Evolutionary conservation across 257 asterid genomes (phyloP), one percentile per base, ranked within the genome.

Genomic region (Mentha longifolia): DNA sequence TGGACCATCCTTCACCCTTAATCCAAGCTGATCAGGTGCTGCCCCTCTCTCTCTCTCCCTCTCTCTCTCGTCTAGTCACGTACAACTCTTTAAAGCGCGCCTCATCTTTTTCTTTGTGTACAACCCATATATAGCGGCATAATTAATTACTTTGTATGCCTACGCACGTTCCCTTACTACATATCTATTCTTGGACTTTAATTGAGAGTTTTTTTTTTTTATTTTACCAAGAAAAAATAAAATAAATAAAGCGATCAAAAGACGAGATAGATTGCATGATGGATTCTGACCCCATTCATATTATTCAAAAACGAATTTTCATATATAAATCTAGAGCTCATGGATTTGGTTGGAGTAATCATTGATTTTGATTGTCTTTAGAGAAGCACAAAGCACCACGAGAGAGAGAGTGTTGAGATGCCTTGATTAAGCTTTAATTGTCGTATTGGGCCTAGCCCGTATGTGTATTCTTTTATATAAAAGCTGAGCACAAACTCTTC

Each of bases 11-110:
- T 56, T 77, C 67, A 70, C 70, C 86, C 80, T 74, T 43, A 63
- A 61, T 77, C 63, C 61, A 79, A 60, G 82, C 87, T 75, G 85
- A 65, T 81, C 86, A 84, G 86, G 86, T 85, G 85, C 86, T 78
- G 82, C 78, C 12, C 28, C 57, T 50, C 56, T 8, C 77, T 22
- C 55, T n/a, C n/a, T n/a, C n/a, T n/a, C n/a, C n/a, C n/a, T n/a
- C n/a, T n/a, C n/a, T 50, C 57, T 9, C 77, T 25, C 55, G 22
- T 41, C 60, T 46, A 7, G 8, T 55, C 62, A 58, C 77, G 70
- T 65, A 60, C 70, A 65, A 49, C 16, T 19, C 59, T 54, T 65
- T 65, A 64, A 20, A 46, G 62, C 64, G 9, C 57, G 7, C 51
- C 33, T 22, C 25, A 30, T 42, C 13, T 15, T 19, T 42, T 63